Evolutionary conservation across 352 stramenopile species (phyloP).

Genomic region (Phytopythium litorale): DNA sequence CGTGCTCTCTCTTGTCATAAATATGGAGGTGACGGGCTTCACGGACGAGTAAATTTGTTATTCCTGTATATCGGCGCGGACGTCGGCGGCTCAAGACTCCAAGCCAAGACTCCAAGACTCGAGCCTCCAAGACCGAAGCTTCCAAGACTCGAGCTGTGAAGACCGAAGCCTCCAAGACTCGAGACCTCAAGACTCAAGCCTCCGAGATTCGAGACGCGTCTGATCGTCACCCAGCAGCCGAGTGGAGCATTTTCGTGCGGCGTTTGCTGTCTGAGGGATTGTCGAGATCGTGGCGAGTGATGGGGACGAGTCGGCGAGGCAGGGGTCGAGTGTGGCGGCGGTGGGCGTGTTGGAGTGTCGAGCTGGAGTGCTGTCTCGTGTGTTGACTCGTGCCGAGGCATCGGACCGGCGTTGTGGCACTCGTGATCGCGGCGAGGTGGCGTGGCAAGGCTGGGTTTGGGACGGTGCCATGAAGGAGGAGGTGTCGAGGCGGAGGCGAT

Average conservation of each 20-base stretch:
- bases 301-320: background rate
- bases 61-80: conserved; percentile 13
- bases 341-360: background rate
- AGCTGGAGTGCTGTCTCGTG: background rate
- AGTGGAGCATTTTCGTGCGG: background rate
- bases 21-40: conserved; percentile 96
- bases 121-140: background rate
- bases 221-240: background rate
- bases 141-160: background rate
- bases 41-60: conserved; percentile 59
- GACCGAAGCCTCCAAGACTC: too few species aligned
- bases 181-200: too few species aligned
- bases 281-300: background rate
- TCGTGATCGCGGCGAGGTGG: background rate
- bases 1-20: conserved; percentile 93
- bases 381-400: too few species aligned
- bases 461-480: background rate
- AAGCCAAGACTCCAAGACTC: background rate
- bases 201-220: background rate
- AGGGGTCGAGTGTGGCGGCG: background rate
- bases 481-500: background rate
- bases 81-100: background rate
- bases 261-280: background rate
- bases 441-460: background rate
- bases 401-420: background rate